Conservation (phyloP, 495 filamentous ascomycete species). For the Articulospora tetracladia region DNA sequence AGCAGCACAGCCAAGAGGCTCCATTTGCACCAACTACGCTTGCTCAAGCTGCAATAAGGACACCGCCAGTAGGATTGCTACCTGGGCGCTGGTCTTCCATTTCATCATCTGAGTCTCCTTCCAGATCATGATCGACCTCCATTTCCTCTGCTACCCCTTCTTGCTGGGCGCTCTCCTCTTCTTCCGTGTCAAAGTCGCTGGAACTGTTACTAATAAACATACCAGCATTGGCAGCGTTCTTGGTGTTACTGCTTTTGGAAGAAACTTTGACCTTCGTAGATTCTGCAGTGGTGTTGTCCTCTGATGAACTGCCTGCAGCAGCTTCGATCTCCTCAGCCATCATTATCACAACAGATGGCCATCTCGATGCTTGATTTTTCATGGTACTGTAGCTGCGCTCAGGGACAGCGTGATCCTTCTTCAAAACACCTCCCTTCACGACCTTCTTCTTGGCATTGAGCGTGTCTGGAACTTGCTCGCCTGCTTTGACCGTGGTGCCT, state of each 20-base stretch:
- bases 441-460: not conserved
- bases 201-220: too few species aligned
- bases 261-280: not conserved
- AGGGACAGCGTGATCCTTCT: not conserved
- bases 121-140: not conserved
- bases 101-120: slow-evolving; percentile 5
- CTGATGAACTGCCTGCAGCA: not conserved
- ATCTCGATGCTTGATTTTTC: not conserved
- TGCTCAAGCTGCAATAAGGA: not conserved
- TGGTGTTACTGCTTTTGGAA: not conserved
- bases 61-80: not conserved
- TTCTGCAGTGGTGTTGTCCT: not conserved
- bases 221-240: not conserved
- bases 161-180: not conserved
- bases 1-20: not conserved
- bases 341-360: not conserved
- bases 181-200: not conserved
- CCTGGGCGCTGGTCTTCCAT: not conserved
- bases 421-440: not conserved
- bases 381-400: not conserved
- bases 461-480: not conserved
- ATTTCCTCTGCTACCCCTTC: not conserved
- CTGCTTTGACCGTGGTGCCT: not conserved
- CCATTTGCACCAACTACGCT: not conserved
- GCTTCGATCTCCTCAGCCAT: not conserved